A percentile compares a stretch with the other conserved stretches of the same genome.
Evolutionary conservation across 257 asterid genomes (phyloP).

Genomic region (Lantana camara): DNA sequence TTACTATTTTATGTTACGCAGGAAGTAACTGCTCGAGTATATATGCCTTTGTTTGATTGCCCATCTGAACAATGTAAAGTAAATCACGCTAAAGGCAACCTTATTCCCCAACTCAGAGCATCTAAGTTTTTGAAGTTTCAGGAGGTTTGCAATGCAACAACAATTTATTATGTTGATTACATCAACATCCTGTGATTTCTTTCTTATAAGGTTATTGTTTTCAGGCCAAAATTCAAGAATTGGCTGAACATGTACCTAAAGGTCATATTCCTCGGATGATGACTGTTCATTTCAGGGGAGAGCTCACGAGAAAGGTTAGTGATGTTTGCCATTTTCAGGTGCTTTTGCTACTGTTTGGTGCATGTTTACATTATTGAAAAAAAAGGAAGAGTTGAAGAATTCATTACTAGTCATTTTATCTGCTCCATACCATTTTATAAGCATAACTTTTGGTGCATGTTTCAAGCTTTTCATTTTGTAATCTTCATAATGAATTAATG

Average conservation of each 20-base stretch:
- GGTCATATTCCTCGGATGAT: conserved; percentile 94
- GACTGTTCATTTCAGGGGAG: conserved; percentile 98
- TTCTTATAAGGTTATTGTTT: conserved; percentile 28
- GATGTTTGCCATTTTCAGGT: conserved; percentile 2
- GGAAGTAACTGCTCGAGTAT: conserved; percentile 93
- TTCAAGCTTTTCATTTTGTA: not conserved
- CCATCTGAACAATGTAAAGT: conserved; percentile 69
- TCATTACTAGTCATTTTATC: not conserved
- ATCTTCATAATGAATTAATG: conserved; percentile 27
- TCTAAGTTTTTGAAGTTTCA: conserved; percentile 93
- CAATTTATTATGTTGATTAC: conserved; percentile 17
- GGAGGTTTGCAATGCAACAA: conserved; percentile 60
- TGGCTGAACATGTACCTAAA: conserved; percentile 96
- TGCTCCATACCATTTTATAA: not conserved
- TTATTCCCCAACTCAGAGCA: conserved; percentile 89
- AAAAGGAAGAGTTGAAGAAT: not conserved
- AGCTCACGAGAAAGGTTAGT: conserved; percentile 90
- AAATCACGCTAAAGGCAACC: conserved; percentile 81
- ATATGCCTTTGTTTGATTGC: conserved; percentile 93
- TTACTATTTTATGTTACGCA: conserved; percentile 28
- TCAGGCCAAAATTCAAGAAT: conserved; percentile 96
- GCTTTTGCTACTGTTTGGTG: not conserved
- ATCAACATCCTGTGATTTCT: conserved; percentile 4
- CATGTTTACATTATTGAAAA: not conserved
- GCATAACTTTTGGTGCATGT: conserved; percentile 22